Evolutionary conservation across 2,329 filamentous ascomycete genomes (phyloP).

Genomic region (Botryotinia calthae): DNA sequence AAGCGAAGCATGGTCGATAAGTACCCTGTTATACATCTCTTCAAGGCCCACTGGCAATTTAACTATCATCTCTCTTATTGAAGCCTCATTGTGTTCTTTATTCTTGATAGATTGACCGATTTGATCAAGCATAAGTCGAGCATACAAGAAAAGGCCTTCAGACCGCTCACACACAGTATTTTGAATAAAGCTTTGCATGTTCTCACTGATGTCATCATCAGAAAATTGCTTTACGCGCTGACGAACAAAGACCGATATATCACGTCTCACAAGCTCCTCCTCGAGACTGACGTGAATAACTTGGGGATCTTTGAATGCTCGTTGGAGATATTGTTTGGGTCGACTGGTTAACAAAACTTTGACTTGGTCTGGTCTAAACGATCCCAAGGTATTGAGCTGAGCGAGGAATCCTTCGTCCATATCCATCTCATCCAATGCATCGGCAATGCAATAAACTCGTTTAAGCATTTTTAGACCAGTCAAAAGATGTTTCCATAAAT

Average conservation of each 20-base stretch:
- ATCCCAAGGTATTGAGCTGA: conserved; percentile 38
- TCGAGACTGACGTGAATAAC: conserved; percentile 43
- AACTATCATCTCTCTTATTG: background rate
- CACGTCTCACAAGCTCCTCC: conserved; percentile 40
- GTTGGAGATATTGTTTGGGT: conserved; percentile 39
- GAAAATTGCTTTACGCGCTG: background rate
- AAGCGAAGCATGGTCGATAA: conserved; percentile 24
- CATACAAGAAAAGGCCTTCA: conserved; percentile 18
- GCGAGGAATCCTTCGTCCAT: conserved; percentile 41
- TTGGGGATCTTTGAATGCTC: conserved; percentile 32
- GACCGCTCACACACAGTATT: conserved; percentile 7
- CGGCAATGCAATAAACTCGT: conserved; percentile 46
- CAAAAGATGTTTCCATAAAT: conserved; percentile 38
- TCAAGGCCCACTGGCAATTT: conserved; percentile 30
- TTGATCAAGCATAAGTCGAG: conserved; percentile 19
- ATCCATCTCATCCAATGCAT: conserved; percentile 51
- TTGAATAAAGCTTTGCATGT: background rate
- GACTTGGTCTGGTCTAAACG: conserved; percentile 37
- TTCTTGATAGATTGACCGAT: background rate
- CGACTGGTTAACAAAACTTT: conserved; percentile 48
- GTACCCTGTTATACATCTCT: conserved; percentile 33
- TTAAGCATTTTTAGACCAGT: conserved; percentile 25
- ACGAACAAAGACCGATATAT: conserved; percentile 29
- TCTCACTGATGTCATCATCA: background rate
- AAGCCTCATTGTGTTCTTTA: background rate